Evolutionary conservation across 2,329 filamentous ascomycete genomes (phyloP), one percentile per base, ranked within the genome.

Genomic region (Fonsecaea erecta): DNA sequence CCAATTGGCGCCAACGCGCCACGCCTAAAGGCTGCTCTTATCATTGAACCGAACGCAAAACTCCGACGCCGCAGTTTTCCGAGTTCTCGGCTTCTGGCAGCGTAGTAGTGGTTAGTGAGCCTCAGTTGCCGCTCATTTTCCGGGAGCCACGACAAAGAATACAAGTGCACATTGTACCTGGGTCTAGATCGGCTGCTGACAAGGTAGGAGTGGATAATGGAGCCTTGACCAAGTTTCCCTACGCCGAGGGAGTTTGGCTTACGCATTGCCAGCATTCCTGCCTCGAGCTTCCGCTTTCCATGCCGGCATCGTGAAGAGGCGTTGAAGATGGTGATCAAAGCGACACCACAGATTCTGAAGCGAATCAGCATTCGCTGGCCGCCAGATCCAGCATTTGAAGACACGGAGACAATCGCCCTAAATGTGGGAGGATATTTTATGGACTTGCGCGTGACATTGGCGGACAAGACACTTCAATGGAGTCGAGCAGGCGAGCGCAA

Each of bases 341-440:
- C 55, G 3, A 48, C 55, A 30, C 55, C 55, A 16, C 55, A 58
- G 37, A 48, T 58, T n/a, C 34, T 58, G 18, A 58, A 43, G 55
- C 55, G 55, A 48, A 32, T 58, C 55, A 58, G 55, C 37, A 43
- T 58, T 58, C 55, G 55, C 37, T 58, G 55, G 55, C 55, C 24
- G 3, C 55, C 55, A 12, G 55, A 48, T 48, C 21, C 35, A 7
- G 55, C 55, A 8, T 58, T 30, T 28, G 55, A 58, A 48, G 55
- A 48, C 37, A 58, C 55, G 11, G 55, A 58, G 16, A 58, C 55
- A 3, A 48, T 58, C 37, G 55, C 55, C 8, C 55, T 58, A 8
- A 58, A 58, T 18, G 55, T 58, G 7, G 55, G 7, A 32, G 55
- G 55, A 30, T 58, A 58, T 21, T 58, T 26, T 48, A 58, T 58